Evolutionary conservation across 495 filamentous ascomycete species (phyloP).

Genomic region (Aspergillus heteromorphus): DNA sequence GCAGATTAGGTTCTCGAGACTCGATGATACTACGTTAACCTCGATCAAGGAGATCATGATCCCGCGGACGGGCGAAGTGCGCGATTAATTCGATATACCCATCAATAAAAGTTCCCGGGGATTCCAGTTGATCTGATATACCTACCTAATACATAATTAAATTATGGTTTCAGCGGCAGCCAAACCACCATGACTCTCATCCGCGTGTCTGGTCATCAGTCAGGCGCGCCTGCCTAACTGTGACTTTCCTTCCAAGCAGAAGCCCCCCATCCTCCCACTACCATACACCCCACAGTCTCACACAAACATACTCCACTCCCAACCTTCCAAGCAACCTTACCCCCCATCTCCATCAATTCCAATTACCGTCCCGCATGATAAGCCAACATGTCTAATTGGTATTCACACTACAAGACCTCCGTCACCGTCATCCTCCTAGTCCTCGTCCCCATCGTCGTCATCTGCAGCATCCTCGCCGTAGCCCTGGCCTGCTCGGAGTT

Average conservation of each 20-base stretch:
- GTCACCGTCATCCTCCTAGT: conserved; percentile 45
- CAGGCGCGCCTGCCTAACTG: background rate
- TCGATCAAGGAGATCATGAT: conserved; percentile 57
- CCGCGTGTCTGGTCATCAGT: background rate
- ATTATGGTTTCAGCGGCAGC: background rate
- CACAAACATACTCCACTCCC: background rate
- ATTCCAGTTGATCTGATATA: conserved; percentile 1
- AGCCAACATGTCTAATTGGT: conserved; percentile 22
- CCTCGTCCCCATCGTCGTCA: conserved; percentile 50
- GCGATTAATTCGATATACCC: conserved; percentile 19
- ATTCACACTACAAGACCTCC: background rate
- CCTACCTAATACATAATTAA: background rate
- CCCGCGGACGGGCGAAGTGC: conserved; percentile 40
- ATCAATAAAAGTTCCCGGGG: conserved; percentile 24
- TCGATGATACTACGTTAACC: conserved; percentile 56
- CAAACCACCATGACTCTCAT: background rate
- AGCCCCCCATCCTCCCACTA: background rate
- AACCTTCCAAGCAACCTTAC: too few species aligned
- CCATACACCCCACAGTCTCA: background rate
- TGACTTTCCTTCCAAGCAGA: background rate
- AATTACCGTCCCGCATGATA: background rate
- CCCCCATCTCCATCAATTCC: background rate
- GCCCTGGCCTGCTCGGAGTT: conserved; percentile 41
- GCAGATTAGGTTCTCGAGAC: conserved; percentile 64
- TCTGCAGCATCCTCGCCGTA: conserved; percentile 38